A percentile compares a stretch with the other conserved stretches of the same genome.
These are phyloP conservation scores for Friedmanniomyces simplex DNA, from an alignment of 495 filamentous ascomycete genomes.

Conservation along the genomic window DNA sequence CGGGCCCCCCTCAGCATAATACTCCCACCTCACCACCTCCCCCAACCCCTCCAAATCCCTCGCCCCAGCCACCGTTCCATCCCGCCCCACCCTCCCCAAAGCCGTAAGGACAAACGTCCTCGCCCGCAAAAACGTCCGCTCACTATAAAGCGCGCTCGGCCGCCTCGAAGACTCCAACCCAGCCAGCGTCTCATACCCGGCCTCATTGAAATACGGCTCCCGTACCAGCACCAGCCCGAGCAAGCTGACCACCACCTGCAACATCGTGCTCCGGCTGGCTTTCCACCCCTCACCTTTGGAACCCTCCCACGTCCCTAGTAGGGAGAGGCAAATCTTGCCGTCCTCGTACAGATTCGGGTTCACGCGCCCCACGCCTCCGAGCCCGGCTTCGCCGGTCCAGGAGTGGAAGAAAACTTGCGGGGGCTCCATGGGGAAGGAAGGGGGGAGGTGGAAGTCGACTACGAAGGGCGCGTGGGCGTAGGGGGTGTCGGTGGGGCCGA, in stretches of 20 bases:
- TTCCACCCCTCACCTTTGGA: slow-evolving; percentile 46
- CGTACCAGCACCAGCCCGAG: slow-evolving; percentile 50
- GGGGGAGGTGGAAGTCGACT: slow-evolving; percentile 44
- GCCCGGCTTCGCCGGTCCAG: slow-evolving; percentile 32
- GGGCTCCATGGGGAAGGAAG: slow-evolving; percentile 38
- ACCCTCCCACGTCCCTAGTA: slow-evolving; percentile 51
- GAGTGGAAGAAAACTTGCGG: slow-evolving; percentile 47
- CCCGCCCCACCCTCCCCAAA: not conserved
- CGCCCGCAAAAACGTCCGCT: slow-evolving; percentile 8
- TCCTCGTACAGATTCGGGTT: slow-evolving; percentile 58
- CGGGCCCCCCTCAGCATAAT: not conserved
- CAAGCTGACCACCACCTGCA: slow-evolving; percentile 52
- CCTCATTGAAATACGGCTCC: slow-evolving; percentile 47
- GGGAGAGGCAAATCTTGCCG: slow-evolving; percentile 49
- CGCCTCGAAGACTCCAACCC: slow-evolving; percentile 6
- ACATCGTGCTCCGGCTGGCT: slow-evolving; percentile 38
- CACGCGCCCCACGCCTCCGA: slow-evolving; percentile 29
- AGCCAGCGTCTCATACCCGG: slow-evolving; percentile 12
- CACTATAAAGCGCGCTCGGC: slow-evolving; percentile 18
- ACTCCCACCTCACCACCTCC: slow-evolving; percentile 18
- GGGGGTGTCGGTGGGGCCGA: slow-evolving; percentile 49
- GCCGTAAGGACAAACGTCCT: slow-evolving; percentile 10
- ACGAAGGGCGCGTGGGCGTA: slow-evolving; percentile 54
- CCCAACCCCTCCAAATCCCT: slow-evolving; percentile 11
- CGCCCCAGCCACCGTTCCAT: not conserved